Base-by-base conservation (phyloP, 371 early-diverging fungal species). In the Mucor ambiguus region DNA sequence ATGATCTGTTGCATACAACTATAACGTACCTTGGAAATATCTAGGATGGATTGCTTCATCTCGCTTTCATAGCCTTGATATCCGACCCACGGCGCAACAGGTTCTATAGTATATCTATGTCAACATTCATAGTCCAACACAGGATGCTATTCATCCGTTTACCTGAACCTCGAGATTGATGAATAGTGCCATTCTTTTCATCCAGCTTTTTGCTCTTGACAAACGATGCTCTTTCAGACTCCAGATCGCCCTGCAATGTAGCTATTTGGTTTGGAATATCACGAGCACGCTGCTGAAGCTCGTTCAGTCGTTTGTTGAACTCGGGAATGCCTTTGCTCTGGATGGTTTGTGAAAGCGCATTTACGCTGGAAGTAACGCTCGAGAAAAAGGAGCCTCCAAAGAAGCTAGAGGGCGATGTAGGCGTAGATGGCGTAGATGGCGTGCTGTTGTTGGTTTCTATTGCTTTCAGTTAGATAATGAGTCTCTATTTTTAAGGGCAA, bases 41-140 rank as follows among this genome's bases (percentile, higher is more conserved):
- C 86, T 60, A 88, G 64, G 29, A 90, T 85, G 5, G 81, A 77
- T 20, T 73, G 71, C 58, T 85, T 85, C 76, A 89, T 72, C 57
- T 80, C 76, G 6, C 75, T 80, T 70, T 86, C 88, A 61, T 87
- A 83, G 16, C 68, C 77, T 28, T 81, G 81, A 62, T 85, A 74
- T 14, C 89, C 89, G 24, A 70, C 72, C 89, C 89, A 89, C 22
- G 85, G 86, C 1, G 87, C 77, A 30, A 87, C 73, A 6, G 78
- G 73, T 43, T 83, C 89, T 88, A 71, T 22, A 16, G 16, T 66
- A 26, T 28, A 52, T 20, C 1, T 11, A 5, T 26, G 2, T 52
- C 1, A 52, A 16, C 12, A 8, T 28, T 11, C 14, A 28, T 16
- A 10, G 28, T 20, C 37, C 2, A 24, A 26, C 35, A 35, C 8